Base-by-base conservation (phyloP, 2,329 filamentous ascomycete genomes). In the Trichoderma afroharzianum region DNA sequence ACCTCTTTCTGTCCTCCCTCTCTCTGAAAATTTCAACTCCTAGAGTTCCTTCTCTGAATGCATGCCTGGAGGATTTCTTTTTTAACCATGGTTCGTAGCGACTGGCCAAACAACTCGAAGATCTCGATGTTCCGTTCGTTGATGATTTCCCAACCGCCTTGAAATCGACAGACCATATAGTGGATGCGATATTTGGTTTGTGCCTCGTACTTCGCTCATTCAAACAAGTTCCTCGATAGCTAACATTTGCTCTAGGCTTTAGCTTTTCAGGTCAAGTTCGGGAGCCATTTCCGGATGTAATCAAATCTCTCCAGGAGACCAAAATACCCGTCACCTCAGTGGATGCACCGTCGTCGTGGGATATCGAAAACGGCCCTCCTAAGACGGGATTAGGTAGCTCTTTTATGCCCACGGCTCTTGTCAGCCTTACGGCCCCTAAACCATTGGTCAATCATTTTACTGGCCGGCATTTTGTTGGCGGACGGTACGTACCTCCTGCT, bases 381-480 rank as follows among this genome's bases (percentile, higher is more conserved):
- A 83, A 85, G 67, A 88, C 90, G 1, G 95, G 94, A 0, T 87
- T 93, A 0, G 95, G 94, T 1, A 91, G 91, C 77, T 89, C 86
- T 5, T 98, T 97, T 78, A 90, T 93, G 83, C 96, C 96, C 74
- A 85, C 87, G 39, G 90, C 91, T 24, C 84, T 99, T 71, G 90
- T 99, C 75, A 97, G 93, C 79, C 84, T 99, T 78, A 97, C 95
- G 62, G 96, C 96, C 11, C 94, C 96, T 3, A 99, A 99, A 83
- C 95, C 95, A 7, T 84, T 97, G 73, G 92, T 94, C 7, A 92
- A 91, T 80, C 89, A 90, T 80, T 99, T 97, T 81, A 89, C 85
- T 74, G 96, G 95, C 1, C 88, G 93, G 61, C 96, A 99, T 84
- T 99, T 98, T 78, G 82, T 99, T 70, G 96, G 96, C 8, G 96